Evolutionary conservation across 2,329 filamentous ascomycete genomes (phyloP), one percentile per base, ranked within the genome.

Genomic region (Juglanconis juglandina): DNA sequence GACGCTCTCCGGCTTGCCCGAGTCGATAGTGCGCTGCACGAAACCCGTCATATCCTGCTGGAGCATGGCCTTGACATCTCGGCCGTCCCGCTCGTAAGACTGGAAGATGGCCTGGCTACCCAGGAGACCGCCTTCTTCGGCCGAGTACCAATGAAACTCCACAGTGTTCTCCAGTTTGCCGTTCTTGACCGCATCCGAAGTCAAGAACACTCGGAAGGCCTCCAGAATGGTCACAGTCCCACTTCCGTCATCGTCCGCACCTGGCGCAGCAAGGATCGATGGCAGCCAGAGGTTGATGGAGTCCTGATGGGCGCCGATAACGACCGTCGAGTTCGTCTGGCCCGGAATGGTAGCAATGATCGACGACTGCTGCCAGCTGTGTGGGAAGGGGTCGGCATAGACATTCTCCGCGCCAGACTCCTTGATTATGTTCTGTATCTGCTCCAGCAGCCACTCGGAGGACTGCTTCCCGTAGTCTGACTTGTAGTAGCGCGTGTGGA

Each of bases 341-440:
- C 90, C 91, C 0, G 90, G 90, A 35, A 95, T 87, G 1, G 87
- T 90, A n/a, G 89, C 90, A 67, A 95, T 91, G 68, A 95, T 86
- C 67, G 85, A 89, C 66, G 85, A 86, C 70, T 95, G 91, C 13
- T 84, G 83, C 88, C 90, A 95, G 0, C 84, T 42, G 47, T 74
- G 70, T 92, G 91, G 53, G 32, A 64, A 64, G 1, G 60, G 39
- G 7, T 79, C 71, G 70, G 94, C 92, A 52, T 81, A 79, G 66
- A 83, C 79, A 13, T 85, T 88, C 11, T 83, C 74, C 14, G 77
- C 75, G 32, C 87, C 86, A 4, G 87, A 83, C 5, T 82, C 78
- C 1, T 78, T 71, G 59, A 93, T 77, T 2, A 87, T 84, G 33
- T 80, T 74, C 64, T 85, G 81, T 37, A 94, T 86, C 65, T 88